Conservation (phyloP, 495 filamentous ascomycete species). For the Penicillium verhagenii region DNA sequence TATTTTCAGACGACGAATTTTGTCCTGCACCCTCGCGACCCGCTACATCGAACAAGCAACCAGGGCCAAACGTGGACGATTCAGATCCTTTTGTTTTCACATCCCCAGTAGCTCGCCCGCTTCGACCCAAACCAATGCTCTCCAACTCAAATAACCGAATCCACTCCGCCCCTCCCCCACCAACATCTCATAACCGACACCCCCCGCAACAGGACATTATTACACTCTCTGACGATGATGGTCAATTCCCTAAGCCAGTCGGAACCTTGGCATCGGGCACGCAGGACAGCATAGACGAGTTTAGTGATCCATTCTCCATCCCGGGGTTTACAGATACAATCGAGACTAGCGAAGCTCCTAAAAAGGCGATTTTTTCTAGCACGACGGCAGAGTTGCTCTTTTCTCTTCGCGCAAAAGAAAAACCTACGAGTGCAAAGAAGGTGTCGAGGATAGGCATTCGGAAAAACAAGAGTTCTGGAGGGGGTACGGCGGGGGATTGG, state of each 20-base stretch:
- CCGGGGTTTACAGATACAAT: constrained; percentile 35
- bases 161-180: neutral
- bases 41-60: constrained; percentile 11
- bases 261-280: no score
- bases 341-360: constrained; percentile 5
- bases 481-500: neutral
- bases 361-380: constrained; percentile 29
- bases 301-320: constrained; percentile 34
- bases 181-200: neutral
- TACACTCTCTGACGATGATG: constrained; percentile 38
- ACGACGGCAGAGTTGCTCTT: constrained; percentile 42
- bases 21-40: constrained; percentile 20
- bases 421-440: neutral
- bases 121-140: constrained; percentile 1
- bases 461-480: neutral
- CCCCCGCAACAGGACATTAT: constrained; percentile 25
- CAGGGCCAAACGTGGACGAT: constrained; percentile 24
- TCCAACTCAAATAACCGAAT: neutral
- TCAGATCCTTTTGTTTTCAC: constrained; percentile 55
- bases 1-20: constrained; percentile 41
- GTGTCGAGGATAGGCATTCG: constrained; percentile 8
- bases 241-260: constrained; percentile 15
- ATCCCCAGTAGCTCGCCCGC: constrained; percentile 29
- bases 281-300: constrained; percentile 37
- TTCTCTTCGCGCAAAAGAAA: constrained; percentile 20